Evolutionary conservation across 148 eudicot genomes (phyloP), one percentile per base, ranked within the genome.

Genomic region (Chenopodium quinoa): DNA sequence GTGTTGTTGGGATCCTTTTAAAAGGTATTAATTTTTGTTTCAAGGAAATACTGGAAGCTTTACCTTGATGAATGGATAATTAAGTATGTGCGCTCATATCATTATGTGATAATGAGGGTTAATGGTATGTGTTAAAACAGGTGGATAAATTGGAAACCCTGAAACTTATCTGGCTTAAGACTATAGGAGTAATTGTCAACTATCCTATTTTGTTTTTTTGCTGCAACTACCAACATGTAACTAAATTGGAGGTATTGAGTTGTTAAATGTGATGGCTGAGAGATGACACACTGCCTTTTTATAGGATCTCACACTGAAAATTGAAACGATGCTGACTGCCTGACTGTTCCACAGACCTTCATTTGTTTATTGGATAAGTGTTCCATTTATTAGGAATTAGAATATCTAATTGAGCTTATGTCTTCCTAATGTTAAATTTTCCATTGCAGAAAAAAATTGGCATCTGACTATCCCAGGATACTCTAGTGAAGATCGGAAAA

Each of bases 381-480:
- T 65, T 82, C 14, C 22, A 32, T 46, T 48, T 64, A 50, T 13
- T 50, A 50, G 2, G 14, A 40, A 62, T 37, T 75, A 48, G 54
- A 20, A 4, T 44, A 81, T 62, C 37, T 80, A 13, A 66, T 47
- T 16, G 12, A 46, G 40, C 34, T 50, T 63, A 63, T 77, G 60
- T 79, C 64, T 50, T 78, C 73, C 78, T 86, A 50, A 83, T 79
- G 65, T 58, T 44, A 16, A 40, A 40, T 40, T 77, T 46, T 63
- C 40, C 44, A 75, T 77, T 89, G 87, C 94, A 95, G 99, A 93
- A 88, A 95, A 89, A 83, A 93, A 95, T 88, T 93, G 88, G 90
- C 87, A 84, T 56, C 87, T 93, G 87, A 87, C 92, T 27, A 75
- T 95, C 84, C 99, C 99, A 64, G 99, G 99, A 74, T 95, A 80